These are phyloP conservation scores for Agaricus bisporus DNA, from an alignment of 768 basidiomycete genomes.

Conservation along the genomic window DNA sequence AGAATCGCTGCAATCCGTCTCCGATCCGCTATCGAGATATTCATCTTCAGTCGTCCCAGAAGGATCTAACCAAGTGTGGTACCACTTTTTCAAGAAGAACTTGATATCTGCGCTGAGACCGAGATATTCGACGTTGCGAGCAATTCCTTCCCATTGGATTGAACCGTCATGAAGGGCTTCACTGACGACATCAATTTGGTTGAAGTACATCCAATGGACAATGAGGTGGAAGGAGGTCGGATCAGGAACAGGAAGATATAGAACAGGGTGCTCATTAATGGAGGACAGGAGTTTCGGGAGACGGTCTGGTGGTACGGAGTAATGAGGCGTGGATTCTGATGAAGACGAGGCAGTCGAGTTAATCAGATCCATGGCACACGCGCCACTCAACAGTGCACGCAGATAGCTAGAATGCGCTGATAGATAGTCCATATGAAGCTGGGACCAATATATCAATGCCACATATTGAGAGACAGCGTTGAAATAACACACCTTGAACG, in stretches of 20 bases:
- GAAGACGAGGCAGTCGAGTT: constrained; percentile 26
- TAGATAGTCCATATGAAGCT: constrained; percentile 81
- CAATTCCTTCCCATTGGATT: constrained; percentile 82
- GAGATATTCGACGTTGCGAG: constrained; percentile 86
- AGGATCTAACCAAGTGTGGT: constrained; percentile 53
- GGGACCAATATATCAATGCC: constrained; percentile 10
- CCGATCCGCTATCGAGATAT: constrained; percentile 32
- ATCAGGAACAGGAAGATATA: constrained; percentile 74
- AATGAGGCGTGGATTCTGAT: constrained; percentile 14
- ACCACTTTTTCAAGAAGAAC: constrained; percentile 71
- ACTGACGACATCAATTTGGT: constrained; percentile 58
- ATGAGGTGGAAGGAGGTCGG: constrained; percentile 65
- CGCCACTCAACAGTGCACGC: constrained; percentile 63
- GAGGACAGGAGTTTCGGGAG: constrained; percentile 68
- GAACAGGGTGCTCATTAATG: constrained; percentile 56
- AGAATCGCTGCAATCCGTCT: constrained; percentile 27
- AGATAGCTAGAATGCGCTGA: constrained; percentile 77
- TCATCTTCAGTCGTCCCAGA: constrained; percentile 20
- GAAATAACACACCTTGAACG: constrained; percentile 50
- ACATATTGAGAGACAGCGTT: not conserved
- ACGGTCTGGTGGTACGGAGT: constrained; percentile 39
- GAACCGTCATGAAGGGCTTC: constrained; percentile 56
- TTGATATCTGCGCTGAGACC: constrained; percentile 73
- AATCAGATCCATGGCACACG: constrained; percentile 55
- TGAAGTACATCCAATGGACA: constrained; percentile 82